Percentiles rank a stretch among this genome's conserved stretches.
These are phyloP conservation scores for Penstemon davidsonii DNA, from an alignment of 257 asterid genomes.

Conservation along the genomic window DNA sequence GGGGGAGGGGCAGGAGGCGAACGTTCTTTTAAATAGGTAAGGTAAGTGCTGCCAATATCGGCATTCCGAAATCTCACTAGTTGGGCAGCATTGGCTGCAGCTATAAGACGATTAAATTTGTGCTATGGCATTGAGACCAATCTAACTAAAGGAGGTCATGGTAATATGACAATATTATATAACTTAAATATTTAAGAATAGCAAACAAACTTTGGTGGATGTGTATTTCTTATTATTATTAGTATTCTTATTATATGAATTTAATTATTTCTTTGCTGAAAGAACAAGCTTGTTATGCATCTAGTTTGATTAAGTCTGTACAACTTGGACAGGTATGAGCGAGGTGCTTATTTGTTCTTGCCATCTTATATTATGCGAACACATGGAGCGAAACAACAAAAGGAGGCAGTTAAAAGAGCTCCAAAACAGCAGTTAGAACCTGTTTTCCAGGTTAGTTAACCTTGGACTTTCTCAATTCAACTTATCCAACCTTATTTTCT, in stretches of 20 bases:
- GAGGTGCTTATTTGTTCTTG: slow-evolving; percentile 89
- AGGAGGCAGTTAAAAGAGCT: slow-evolving; percentile 74
- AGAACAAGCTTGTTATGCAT: neutral
- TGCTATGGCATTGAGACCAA: too few species aligned
- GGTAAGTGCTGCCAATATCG: too few species aligned
- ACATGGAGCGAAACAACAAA: slow-evolving; percentile 92
- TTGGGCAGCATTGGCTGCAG: too few species aligned
- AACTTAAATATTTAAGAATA: neutral
- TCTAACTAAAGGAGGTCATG: too few species aligned
- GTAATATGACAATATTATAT: neutral
- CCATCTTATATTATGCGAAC: slow-evolving; percentile 97
- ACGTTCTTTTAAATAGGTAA: too few species aligned
- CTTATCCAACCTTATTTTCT: neutral
- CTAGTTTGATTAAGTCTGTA: slow-evolving; percentile 19
- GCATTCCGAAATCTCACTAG: too few species aligned
- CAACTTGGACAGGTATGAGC: slow-evolving; percentile 61
- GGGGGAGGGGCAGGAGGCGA: too few species aligned
- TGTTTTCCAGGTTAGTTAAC: slow-evolving; percentile 63
- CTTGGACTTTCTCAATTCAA: neutral
- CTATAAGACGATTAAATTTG: too few species aligned
- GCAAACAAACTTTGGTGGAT: neutral
- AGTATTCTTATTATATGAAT: neutral
- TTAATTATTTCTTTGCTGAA: neutral
- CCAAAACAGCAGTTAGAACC: slow-evolving; percentile 71
- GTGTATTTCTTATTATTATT: neutral